phyloP scores from a whole-genome alignment of 345 rosid genomes.

The Hevea brasiliensis region DNA sequence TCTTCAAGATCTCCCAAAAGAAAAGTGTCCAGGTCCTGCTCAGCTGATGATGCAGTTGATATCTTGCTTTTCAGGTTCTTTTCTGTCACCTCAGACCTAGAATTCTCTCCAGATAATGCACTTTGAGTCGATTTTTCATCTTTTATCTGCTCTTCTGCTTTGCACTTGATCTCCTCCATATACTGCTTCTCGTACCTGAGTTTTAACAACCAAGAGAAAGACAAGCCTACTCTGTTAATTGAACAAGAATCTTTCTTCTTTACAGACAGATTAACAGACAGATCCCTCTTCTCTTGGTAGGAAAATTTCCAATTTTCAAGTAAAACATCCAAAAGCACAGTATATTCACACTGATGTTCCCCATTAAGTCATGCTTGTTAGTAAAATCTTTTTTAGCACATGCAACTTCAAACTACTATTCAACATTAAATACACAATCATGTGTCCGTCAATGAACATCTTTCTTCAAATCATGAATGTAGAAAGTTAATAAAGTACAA shows the following conservation, averaged over 20 bases:
- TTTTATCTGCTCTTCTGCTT: slow-evolving; percentile 54
- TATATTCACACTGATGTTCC: neutral
- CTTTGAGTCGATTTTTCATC: slow-evolving; percentile 50
- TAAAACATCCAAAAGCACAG: slow-evolving; percentile 2
- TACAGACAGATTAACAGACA: neutral
- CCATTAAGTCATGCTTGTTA: too few relatives aligned
- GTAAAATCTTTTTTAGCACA: neutral
- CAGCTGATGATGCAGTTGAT: slow-evolving; percentile 57
- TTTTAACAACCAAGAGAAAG: slow-evolving; percentile 2
- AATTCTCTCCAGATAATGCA: slow-evolving; percentile 35
- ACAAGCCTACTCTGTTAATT: neutral
- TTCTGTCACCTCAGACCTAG: slow-evolving; percentile 35
- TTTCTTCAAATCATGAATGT: neutral
- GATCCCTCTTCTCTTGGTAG: neutral
- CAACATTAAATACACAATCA: too few relatives aligned
- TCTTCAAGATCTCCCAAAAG: slow-evolving; percentile 91
- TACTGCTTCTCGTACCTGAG: slow-evolving; percentile 58
- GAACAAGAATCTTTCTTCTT: neutral
- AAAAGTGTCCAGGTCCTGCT: slow-evolving; percentile 85
- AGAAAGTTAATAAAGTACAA: slow-evolving; percentile 4
- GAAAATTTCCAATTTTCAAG: neutral
- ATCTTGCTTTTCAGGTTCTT: slow-evolving; percentile 46
- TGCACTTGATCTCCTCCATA: slow-evolving; percentile 65
- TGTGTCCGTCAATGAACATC: neutral
- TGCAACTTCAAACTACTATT: neutral